Base-by-base conservation (phyloP, 2,329 filamentous ascomycete species). In the Alternaria ventricosa region DNA sequence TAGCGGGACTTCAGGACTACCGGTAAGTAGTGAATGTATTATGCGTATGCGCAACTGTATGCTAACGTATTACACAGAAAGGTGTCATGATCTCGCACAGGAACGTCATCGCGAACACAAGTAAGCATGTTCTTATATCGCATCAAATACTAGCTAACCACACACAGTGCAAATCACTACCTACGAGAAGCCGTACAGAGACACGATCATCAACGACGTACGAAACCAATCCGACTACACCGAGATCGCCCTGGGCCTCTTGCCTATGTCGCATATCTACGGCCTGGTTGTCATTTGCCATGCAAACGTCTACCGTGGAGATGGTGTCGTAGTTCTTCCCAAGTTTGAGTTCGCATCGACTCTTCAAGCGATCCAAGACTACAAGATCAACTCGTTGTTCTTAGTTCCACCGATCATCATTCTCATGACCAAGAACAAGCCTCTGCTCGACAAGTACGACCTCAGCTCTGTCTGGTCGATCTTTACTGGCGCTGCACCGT, bases 221-320 rank as follows among this genome's bases (percentile, higher is more conserved):
- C 81, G 57, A 59, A 79, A 76, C 23, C 80, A 82, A 41, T 77
- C 79, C 4, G 73, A 80, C 61, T 81, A 85, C 67, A 85, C 80
- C 0, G 87, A 89, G 55, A 83, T 86, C 20, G 81, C 78, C 2
- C 85, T 94, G 0, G 92, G 91, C 6, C 83, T 95, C n/a, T 82
- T 95, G 0, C 92, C 92, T 1, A 88, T 93, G 74, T 94, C 90
- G 68, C 93, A 96, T 73, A 96, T 96, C 67, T 96, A 95, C 77
- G 88, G 88, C 5, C 82, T 96, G 36, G 87, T 93, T 6, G 87
- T 93, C 15, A 87, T 93, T 63, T 88, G 87, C 45, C 89, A 92
- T 76, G 80, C 84, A 2, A 85, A 85, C 25, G 82, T 88, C 3
- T 95, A 89, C 75, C 87, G 90, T 44, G 93, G 93, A 10, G 92